A percentile compares a stretch with the other conserved stretches of the same genome.
Evolutionary conservation across 1,284 basidiomycete genomes (phyloP).

Genomic region (Pseudozyma tsukubaensis): DNA sequence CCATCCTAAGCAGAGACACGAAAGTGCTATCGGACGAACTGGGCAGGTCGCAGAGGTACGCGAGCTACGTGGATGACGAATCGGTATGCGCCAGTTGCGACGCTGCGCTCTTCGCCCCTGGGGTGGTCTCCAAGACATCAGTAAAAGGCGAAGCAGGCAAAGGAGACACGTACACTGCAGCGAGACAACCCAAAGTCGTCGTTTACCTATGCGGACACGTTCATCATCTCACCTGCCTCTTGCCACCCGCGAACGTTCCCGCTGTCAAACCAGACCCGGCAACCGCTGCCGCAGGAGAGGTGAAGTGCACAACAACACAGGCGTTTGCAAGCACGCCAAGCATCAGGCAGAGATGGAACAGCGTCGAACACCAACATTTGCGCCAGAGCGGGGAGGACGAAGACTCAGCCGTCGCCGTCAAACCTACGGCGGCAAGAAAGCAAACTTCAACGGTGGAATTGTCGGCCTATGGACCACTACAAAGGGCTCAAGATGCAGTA

Average conservation of each 20-base stretch:
- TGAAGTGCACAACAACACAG: constrained; percentile 37
- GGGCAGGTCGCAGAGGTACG: constrained; percentile 41
- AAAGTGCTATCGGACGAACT: constrained; percentile 50
- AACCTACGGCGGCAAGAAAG: constrained; percentile 2
- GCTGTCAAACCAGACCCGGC: background rate
- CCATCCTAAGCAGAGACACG: constrained; percentile 58
- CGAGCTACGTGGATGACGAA: constrained; percentile 49
- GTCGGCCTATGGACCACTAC: constrained; percentile 36
- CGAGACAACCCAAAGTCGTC: constrained; percentile 31
- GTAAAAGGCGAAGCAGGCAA: background rate
- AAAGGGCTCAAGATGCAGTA: constrained; percentile 22
- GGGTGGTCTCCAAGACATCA: too few relatives aligned
- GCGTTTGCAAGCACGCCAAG: constrained; percentile 27
- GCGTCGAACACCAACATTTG: constrained; percentile 4
- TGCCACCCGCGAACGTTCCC: constrained; percentile 32
- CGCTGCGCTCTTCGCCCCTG: constrained; percentile 28
- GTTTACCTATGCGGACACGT: constrained; percentile 64
- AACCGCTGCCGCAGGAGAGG: background rate
- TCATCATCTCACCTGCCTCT: constrained; percentile 56
- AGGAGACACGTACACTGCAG: constrained; percentile 18
- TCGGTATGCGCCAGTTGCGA: constrained; percentile 49
- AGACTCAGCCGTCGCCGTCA: background rate
- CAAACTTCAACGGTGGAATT: constrained; percentile 18
- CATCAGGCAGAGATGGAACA: constrained; percentile 31
- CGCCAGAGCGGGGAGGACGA: background rate